A percentile compares a stretch with the other conserved stretches of the same genome.
Conservation (phyloP, 768 basidiomycete species). For the Hygrophoropsis aurantiaca region DNA sequence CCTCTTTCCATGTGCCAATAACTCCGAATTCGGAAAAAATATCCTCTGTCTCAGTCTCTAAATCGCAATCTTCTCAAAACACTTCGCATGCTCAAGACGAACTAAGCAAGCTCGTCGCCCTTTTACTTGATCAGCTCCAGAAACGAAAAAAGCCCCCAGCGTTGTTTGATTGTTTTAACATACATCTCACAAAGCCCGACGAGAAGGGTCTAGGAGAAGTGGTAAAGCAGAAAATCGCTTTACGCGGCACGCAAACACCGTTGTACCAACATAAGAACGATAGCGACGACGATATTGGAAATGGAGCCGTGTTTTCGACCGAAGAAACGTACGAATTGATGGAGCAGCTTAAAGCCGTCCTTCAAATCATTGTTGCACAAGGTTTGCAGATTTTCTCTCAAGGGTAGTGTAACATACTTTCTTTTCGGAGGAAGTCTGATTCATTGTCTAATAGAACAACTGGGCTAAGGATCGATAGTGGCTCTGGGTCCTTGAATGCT, state of each 20-base stretch:
- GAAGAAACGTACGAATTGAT: slow-evolving; percentile 65
- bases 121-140: slow-evolving; percentile 64
- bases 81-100: slow-evolving; percentile 51
- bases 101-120: slow-evolving; percentile 66
- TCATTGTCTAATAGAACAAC: neutral
- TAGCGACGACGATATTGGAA: slow-evolving; percentile 38
- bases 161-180: slow-evolving; percentile 43
- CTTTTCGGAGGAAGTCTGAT: neutral
- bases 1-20: slow-evolving; percentile 28
- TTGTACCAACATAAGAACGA: slow-evolving; percentile 9
- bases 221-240: slow-evolving; percentile 34
- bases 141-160: slow-evolving; percentile 54
- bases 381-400: slow-evolving; percentile 68
- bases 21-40: slow-evolving; percentile 22
- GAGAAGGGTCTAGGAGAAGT: slow-evolving; percentile 41
- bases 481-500: neutral
- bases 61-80: slow-evolving; percentile 23
- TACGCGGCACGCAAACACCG: slow-evolving; percentile 7
- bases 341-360: slow-evolving; percentile 58
- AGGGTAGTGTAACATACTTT: slow-evolving; percentile 29
- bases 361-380: slow-evolving; percentile 53
- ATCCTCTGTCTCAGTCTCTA: slow-evolving; percentile 18
- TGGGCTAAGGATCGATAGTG: neutral
- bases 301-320: slow-evolving; percentile 52
- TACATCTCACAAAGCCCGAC: slow-evolving; percentile 19